Evolutionary conservation across 371 early-diverging fungal genomes (phyloP), one percentile per base, ranked within the genome.

Genomic region (Haplosporangium sp.): DNA sequence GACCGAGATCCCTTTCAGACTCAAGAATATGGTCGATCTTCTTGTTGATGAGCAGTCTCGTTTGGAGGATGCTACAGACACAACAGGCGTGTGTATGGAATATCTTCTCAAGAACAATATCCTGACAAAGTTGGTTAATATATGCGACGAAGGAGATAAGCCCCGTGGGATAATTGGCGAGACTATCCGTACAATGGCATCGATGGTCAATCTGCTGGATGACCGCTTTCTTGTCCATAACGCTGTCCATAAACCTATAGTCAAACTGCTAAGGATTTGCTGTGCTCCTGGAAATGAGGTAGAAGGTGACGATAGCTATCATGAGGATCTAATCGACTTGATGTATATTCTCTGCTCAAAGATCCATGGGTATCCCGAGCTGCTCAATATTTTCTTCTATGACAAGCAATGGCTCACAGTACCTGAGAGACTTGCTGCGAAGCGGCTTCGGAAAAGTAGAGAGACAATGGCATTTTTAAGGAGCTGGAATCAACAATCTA

Each of bases 1-100:
- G 59, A 97, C 96, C 8, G 92, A 92, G 63, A 94, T 97, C 72
- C 93, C 95, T 6, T 59, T 63, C 42, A 89, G 88, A 55, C 88
- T 97, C 60, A 89, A 92, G 44, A 84, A 85, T 50, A 95, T 97
- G 93, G 91, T 93, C 4, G 96, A 96, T 83, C 84, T 96, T 70
- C 86, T 98, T 20, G 93, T 96, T 15, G 95, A 94, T 74, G 98
- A 98, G 83, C 94, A 95, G 72, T 91, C 91, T 27, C 83, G 92
- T 59, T 62, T 85, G 7, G 91, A 91, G 65, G 86, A 90, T n/a
- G 88, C 78, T 67, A 88, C 89, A 53, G 87, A 87, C 40, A 88
- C 90, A 4, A 92, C 94, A 0, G 96, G 96, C 42, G 89, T 93
- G 0, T 96, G 96, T 82, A 96, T 96, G 89, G 98, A 98, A 79